Base-by-base conservation (phyloP, 2,329 filamentous ascomycete genomes). In the Ascochyta koolunga region DNA sequence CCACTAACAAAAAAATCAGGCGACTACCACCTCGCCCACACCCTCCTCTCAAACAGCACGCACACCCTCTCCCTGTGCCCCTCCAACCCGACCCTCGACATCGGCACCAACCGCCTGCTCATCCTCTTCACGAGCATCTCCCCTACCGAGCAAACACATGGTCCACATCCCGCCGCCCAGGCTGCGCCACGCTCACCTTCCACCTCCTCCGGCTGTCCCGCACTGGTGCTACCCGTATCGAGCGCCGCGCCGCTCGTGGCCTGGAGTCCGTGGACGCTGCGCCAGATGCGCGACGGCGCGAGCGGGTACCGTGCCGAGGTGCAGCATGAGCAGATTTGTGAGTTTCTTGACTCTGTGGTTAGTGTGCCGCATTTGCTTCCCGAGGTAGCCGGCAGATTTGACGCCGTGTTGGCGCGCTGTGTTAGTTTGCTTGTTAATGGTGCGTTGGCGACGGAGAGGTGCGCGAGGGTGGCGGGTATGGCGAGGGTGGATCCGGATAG, bases 361-460 rank as follows among this genome's bases (percentile, higher is more conserved):
- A 64, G 60, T 36, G 40, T 66, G 24, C 56, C 50, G 54, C 69
- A 71, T 54, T 24, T 72, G 41, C 57, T 54, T 31, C 54, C 61
- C 7, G 45, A 35, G 27, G 41, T 71, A 8, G 41, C 61, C 54
- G 62, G 66, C n/a, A 57, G 42, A 40, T 76, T 73, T 56, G 67
- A 71, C 25, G 67, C 67, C 8, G 67, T 75, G 16, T 47, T 76
- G 51, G 66, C 67, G 21, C 56, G 69, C 43, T 64, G 61, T 38
- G 68, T 73, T 9, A 72, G 70, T 65, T 57, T 75, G 61, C 66
- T 77, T 10, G 65, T 77, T 22, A 75, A 76, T 60, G 73, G 73
- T 5, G 74, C 68, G 36, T 48, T 75, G 56, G 67, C 64, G 35
- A 32, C 67, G 54, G 58, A 63, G 63, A 58, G 39, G 61, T 56